A percentile compares a stretch with the other conserved stretches of the same genome.
These are phyloP conservation scores for Erigeron philadelphicus DNA, from an alignment of 140 eudicot species.

Conservation along the genomic window DNA sequence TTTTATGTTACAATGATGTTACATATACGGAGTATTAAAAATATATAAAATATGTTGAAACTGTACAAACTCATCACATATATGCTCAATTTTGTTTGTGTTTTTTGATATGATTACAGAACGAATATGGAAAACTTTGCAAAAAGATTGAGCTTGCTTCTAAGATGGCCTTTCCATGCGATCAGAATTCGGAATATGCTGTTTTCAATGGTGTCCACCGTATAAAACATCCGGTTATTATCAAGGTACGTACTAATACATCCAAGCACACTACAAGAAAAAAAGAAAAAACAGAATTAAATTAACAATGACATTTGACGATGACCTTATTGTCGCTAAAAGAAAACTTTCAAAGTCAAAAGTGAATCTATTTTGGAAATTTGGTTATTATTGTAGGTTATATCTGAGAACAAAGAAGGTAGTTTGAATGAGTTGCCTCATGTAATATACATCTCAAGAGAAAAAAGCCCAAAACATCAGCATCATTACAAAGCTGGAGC, in stretches of 20 bases:
- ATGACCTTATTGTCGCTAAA: too few relatives aligned
- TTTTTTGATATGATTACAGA: constrained; percentile 27
- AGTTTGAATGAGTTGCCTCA: constrained; percentile 33
- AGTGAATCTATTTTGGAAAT: too few relatives aligned
- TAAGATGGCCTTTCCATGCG: constrained; percentile 32
- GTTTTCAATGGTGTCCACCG: constrained; percentile 33
- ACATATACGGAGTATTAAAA: too few relatives aligned
- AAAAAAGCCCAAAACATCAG: constrained; percentile 48
- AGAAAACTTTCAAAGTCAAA: too few relatives aligned
- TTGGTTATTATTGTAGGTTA: constrained; percentile 38
- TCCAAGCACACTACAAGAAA: too few relatives aligned
- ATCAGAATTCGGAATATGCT: constrained; percentile 33
- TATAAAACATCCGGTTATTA: constrained; percentile 42
- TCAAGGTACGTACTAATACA: constrained; percentile 45
- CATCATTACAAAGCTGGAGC: constrained; percentile 73
- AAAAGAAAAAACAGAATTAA: too few relatives aligned
- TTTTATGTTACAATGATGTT: too few relatives aligned
- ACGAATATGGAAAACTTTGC: constrained; percentile 43
- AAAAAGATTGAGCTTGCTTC: constrained; percentile 45
- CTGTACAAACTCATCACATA: not conserved
- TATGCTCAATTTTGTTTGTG: constrained; percentile 6
- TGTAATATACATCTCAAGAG: constrained; percentile 55
- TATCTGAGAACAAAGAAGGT: constrained; percentile 43
- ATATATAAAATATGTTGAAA: too few relatives aligned
- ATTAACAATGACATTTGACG: too few relatives aligned